Percentiles rank a stretch among this genome's conserved stretches.
Conservation (phyloP, 1,284 basidiomycete genomes). For the Sanghuangporus weigelae region DNA sequence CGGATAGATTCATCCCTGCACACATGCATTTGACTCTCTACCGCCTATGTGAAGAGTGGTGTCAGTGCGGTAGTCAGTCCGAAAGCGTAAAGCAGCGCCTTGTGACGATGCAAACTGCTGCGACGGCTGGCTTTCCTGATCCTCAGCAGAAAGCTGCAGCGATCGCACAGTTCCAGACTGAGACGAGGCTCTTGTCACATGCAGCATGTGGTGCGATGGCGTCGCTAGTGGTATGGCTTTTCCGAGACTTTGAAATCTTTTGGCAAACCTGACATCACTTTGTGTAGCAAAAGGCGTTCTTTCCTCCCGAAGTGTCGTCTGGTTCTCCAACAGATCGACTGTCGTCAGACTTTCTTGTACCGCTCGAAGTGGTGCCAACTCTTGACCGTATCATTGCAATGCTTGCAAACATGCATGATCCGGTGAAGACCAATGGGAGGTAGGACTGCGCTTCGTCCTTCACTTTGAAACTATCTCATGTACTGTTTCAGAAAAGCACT, state of each 20-base stretch:
- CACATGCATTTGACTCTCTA: slow-evolving; percentile 80
- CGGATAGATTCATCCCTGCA: slow-evolving; percentile 72
- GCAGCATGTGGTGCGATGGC: slow-evolving; percentile 81
- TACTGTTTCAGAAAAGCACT: slow-evolving; percentile 65
- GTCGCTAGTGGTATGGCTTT: slow-evolving; percentile 70
- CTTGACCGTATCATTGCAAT: slow-evolving; percentile 66
- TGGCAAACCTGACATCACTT: background rate
- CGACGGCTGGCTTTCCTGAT: slow-evolving; percentile 47
- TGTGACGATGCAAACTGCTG: slow-evolving; percentile 69
- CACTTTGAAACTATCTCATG: slow-evolving; percentile 16
- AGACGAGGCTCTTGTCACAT: slow-evolving; percentile 67
- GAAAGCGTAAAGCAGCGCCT: slow-evolving; percentile 73
- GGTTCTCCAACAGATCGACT: slow-evolving; percentile 57
- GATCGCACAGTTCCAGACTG: slow-evolving; percentile 67
- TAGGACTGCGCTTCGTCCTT: slow-evolving; percentile 31
- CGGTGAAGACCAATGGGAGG: slow-evolving; percentile 55
- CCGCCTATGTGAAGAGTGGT: slow-evolving; percentile 91
- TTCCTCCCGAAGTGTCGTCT: slow-evolving; percentile 53
- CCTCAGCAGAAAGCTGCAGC: slow-evolving; percentile 45
- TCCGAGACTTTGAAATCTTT: background rate
- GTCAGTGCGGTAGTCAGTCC: slow-evolving; percentile 75
- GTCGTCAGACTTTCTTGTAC: slow-evolving; percentile 43
- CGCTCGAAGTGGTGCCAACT: slow-evolving; percentile 46
- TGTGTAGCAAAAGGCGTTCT: slow-evolving; percentile 66
- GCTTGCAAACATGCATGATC: slow-evolving; percentile 50